A percentile compares a stretch with the other conserved stretches of the same genome.
Conservation (phyloP, 139 green algal genomes). For the Chlamydomonas sp. region DNA sequence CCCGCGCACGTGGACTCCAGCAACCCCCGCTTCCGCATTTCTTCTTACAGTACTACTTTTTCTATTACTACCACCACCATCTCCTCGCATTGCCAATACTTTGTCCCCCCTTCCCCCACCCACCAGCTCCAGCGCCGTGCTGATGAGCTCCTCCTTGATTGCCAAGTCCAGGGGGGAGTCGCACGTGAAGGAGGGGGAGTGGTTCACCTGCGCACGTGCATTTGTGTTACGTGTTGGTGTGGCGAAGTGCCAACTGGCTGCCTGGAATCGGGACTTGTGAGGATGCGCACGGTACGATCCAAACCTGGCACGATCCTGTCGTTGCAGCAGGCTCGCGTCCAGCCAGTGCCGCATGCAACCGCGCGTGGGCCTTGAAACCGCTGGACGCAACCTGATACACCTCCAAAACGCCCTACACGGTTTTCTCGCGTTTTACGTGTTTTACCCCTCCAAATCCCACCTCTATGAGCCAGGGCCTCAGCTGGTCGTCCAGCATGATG, state of each 20-base stretch:
- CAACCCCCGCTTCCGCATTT: too few relatives aligned
- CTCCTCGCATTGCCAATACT: too few relatives aligned
- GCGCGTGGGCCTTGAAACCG: too few relatives aligned
- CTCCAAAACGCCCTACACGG: too few relatives aligned
- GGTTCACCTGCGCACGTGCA: constrained; percentile 66
- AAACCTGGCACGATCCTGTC: neutral
- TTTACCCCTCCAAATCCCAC: too few relatives aligned
- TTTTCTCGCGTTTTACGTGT: too few relatives aligned
- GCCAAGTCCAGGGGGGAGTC: constrained; percentile 76
- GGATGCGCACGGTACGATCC: neutral
- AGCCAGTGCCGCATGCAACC: too few relatives aligned
- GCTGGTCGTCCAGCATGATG: constrained; percentile 76
- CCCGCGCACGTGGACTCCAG: too few relatives aligned
- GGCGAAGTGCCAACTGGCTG: neutral
- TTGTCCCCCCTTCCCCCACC: neutral
- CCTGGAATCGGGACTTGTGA: neutral
- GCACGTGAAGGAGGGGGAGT: constrained; percentile 80
- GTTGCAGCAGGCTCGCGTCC: too few relatives aligned
- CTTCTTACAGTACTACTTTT: too few relatives aligned
- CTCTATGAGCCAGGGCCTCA: constrained; percentile 85
- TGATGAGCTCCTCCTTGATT: constrained; percentile 65
- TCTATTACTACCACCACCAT: too few relatives aligned
- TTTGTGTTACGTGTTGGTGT: neutral
- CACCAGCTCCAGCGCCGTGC: constrained; percentile 48
- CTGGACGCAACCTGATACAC: too few relatives aligned